Percentiles rank a stretch among this genome's conserved stretches.
Conservation (phyloP, 164 flowering plant genomes). For the Piper betle region DNA sequence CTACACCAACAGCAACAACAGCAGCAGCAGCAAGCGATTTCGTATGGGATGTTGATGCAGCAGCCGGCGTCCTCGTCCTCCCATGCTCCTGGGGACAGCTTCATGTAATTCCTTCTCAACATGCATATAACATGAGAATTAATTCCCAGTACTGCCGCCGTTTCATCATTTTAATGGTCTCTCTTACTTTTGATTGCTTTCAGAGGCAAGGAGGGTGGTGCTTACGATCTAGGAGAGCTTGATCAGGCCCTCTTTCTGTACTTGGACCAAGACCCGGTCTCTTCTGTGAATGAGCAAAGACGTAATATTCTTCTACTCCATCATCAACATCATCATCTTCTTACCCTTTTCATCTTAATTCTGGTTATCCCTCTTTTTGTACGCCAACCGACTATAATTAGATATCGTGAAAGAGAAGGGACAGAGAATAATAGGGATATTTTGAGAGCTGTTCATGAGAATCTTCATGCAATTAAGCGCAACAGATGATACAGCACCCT, state of each 20-base stretch:
- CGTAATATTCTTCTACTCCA: slow-evolving; percentile 17
- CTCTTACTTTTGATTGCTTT: slow-evolving; percentile 7
- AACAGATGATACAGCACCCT: slow-evolving; percentile 27
- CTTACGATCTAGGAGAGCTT: slow-evolving; percentile 87
- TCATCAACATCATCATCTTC: background rate
- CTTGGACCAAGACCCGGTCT: slow-evolving; percentile 49
- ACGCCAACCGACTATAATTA: background rate
- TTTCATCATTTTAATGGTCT: background rate
- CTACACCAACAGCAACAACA: slow-evolving; percentile 11
- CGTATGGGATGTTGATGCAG: slow-evolving; percentile 61
- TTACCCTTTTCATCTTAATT: background rate
- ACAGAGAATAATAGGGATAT: slow-evolving; percentile 1
- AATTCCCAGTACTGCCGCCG: background rate
- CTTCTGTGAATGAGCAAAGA: slow-evolving; percentile 43
- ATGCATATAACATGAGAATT: background rate
- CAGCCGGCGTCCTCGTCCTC: slow-evolving; percentile 32
- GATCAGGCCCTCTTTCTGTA: slow-evolving; percentile 92
- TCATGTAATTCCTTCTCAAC: slow-evolving; percentile 34
- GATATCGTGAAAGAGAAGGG: background rate
- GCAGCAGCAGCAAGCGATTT: slow-evolving; percentile 22
- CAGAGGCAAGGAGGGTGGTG: slow-evolving; percentile 54
- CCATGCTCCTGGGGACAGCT: slow-evolving; percentile 20
- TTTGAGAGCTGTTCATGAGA: slow-evolving; percentile 18
- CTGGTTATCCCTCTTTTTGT: background rate
- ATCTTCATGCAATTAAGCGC: slow-evolving; percentile 10